Percentiles rank a stretch among this genome's conserved stretches.
phyloP scores from a whole-genome alignment of 2,329 filamentous ascomycete genomes.

The Mycosphaerelloides madeirae region DNA sequence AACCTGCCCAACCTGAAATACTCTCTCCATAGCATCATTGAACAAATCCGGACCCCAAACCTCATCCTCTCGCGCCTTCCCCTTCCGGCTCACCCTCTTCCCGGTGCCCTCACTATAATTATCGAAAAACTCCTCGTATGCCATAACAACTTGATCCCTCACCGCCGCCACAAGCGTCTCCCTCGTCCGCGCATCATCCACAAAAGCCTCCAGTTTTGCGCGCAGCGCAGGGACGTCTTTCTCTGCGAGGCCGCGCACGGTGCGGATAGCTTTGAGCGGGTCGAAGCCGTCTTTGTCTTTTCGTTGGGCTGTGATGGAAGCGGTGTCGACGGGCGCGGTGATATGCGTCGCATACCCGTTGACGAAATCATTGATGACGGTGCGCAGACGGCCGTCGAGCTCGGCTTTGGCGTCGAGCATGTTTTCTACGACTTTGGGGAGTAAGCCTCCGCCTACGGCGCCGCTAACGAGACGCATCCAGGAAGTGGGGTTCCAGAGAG shows the following conservation, averaged over 20 bases:
- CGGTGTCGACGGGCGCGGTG: slow-evolving; percentile 42
- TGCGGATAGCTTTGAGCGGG: slow-evolving; percentile 32
- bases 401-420: slow-evolving; percentile 69
- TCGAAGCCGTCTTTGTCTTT: slow-evolving; percentile 20
- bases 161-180: slow-evolving; percentile 64
- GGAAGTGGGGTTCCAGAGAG: slow-evolving; percentile 61
- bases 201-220: slow-evolving; percentile 55
- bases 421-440: slow-evolving; percentile 64
- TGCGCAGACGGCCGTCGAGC: slow-evolving; percentile 58
- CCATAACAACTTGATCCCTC: slow-evolving; percentile 57
- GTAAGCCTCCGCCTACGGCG: slow-evolving; percentile 42
- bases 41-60: slow-evolving; percentile 64
- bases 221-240: slow-evolving; percentile 55
- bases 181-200: slow-evolving; percentile 60
- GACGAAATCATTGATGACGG: slow-evolving; percentile 64
- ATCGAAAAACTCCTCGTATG: slow-evolving; percentile 62
- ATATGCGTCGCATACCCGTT: slow-evolving; percentile 54
- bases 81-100: slow-evolving; percentile 43
- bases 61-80: slow-evolving; percentile 58
- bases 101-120: slow-evolving; percentile 40
- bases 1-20: slow-evolving; percentile 53
- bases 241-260: slow-evolving; percentile 52
- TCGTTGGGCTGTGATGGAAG: slow-evolving; percentile 17
- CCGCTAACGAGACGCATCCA: slow-evolving; percentile 55
- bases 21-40: slow-evolving; percentile 55